Percentiles rank a stretch among this genome's conserved stretches.
Evolutionary conservation across 108 stramenopile genomes (phyloP).

Genomic region (Thalassiosira profunda): DNA sequence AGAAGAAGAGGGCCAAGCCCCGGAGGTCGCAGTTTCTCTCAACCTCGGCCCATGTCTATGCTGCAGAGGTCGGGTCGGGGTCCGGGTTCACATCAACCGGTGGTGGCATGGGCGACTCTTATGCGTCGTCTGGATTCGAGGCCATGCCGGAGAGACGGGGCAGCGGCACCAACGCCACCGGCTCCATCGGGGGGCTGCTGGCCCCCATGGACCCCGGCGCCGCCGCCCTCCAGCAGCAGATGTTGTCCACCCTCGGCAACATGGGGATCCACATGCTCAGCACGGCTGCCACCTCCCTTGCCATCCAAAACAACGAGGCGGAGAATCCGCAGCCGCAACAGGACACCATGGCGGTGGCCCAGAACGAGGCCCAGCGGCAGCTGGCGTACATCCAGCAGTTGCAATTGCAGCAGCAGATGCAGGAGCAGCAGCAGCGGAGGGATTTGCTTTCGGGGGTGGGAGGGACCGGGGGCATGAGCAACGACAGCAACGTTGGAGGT

Average conservation of each 20-base stretch:
- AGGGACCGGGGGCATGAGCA: no score
- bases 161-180: neutral
- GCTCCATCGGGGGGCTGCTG: neutral
- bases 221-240: slow-evolving; percentile 20
- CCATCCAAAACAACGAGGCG: neutral
- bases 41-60: neutral
- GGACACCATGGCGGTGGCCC: slow-evolving; percentile 26
- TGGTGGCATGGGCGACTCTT: no score
- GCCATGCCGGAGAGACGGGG: no score
- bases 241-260: slow-evolving; percentile 16
- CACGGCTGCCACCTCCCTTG: neutral
- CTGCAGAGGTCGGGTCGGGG: no score
- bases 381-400: slow-evolving; percentile 34
- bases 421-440: slow-evolving; percentile 34
- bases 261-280: neutral
- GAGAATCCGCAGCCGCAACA: neutral
- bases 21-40: neutral
- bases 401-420: slow-evolving; percentile 24
- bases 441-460: no score
- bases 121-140: no score
- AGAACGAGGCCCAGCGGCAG: slow-evolving; percentile 25
- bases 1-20: neutral
- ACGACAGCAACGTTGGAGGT: no score
- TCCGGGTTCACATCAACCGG: no score
- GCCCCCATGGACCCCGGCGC: slow-evolving; percentile 2